Conservation (phyloP, 768 basidiomycete genomes). For the Lactarius indigo region DNA sequence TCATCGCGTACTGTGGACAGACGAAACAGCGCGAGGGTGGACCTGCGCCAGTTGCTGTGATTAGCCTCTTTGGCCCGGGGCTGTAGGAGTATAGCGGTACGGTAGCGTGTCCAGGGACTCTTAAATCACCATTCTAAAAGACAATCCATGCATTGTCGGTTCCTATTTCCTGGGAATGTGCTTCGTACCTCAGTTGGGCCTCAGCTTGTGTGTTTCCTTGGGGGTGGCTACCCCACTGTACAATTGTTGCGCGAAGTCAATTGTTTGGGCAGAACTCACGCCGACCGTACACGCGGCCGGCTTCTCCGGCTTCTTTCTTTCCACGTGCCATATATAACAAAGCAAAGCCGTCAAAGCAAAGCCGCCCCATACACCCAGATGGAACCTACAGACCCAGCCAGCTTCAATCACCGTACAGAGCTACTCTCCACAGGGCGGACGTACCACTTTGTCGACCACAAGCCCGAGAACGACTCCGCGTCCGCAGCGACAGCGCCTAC, state of each 20-base stretch:
- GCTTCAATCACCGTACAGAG: slow-evolving; percentile 53
- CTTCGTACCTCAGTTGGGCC: too few relatives aligned
- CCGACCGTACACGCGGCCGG: too few relatives aligned
- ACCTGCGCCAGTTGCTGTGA: slow-evolving; percentile 60
- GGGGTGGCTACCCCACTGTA: too few relatives aligned
- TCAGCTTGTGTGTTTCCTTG: too few relatives aligned
- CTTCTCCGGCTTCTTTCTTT: too few relatives aligned
- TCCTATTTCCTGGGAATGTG: too few relatives aligned
- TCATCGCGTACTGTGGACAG: slow-evolving; percentile 81
- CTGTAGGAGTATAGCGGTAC: slow-evolving; percentile 25
- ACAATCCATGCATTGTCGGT: neutral
- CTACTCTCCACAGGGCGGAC: slow-evolving; percentile 54
- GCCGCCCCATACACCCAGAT: slow-evolving; percentile 21
- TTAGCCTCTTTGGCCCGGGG: slow-evolving; percentile 68
- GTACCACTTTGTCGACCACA: slow-evolving; percentile 73
- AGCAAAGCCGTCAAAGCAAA: too few relatives aligned
- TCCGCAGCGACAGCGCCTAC: slow-evolving; percentile 37
- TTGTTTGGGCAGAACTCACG: too few relatives aligned
- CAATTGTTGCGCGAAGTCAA: too few relatives aligned
- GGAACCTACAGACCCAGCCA: slow-evolving; percentile 34
- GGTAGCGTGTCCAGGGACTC: neutral
- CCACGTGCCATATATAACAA: too few relatives aligned
- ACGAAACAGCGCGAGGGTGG: slow-evolving; percentile 62
- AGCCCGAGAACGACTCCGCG: slow-evolving; percentile 40
- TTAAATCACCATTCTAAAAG: neutral